phyloP scores from a whole-genome alignment of 108 stramenopile genomes.

The Pseudonitzschia multiseries region DNA sequence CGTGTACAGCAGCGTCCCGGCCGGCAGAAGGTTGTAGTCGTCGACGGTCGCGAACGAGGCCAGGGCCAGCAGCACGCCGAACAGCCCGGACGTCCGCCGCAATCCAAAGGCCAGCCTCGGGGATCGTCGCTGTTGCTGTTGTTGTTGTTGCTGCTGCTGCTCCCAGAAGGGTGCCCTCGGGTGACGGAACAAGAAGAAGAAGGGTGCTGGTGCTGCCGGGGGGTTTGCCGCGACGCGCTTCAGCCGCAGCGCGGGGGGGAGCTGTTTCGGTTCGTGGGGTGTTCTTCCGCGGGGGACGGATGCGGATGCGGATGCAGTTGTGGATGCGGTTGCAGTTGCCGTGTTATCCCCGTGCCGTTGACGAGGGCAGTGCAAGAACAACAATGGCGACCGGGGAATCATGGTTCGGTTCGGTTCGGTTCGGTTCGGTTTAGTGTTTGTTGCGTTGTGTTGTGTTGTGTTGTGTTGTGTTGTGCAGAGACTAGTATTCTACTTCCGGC shows the following conservation, averaged over 20 bases:
- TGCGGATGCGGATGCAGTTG: no score
- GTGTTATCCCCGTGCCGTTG: no score
- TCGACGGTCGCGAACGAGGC: conserved; percentile 22
- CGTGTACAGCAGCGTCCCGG: conserved; percentile 22
- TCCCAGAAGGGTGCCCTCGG: conserved; percentile 9
- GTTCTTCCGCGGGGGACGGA: no score
- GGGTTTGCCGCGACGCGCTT: not conserved
- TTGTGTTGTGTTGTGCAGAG: no score
- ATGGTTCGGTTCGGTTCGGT: no score
- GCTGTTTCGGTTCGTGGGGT: no score
- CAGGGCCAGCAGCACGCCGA: conserved; percentile 9
- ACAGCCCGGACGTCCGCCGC: conserved; percentile 16
- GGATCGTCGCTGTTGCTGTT: not conserved
- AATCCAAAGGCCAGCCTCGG: not conserved
- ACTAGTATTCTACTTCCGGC: no score
- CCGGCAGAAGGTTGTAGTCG: conserved; percentile 14
- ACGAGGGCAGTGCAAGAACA: no score
- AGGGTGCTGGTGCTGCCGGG: not conserved
- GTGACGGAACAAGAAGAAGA: not conserved
- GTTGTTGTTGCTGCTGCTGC: conserved; percentile 9
- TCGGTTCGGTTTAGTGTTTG: no score
- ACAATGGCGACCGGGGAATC: no score
- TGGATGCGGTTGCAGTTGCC: not conserved
- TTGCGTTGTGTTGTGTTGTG: no score
- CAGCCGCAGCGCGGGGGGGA: not conserved